Conservation (phyloP, 768 basidiomycete genomes). For the Chalciporus chontae region DNA sequence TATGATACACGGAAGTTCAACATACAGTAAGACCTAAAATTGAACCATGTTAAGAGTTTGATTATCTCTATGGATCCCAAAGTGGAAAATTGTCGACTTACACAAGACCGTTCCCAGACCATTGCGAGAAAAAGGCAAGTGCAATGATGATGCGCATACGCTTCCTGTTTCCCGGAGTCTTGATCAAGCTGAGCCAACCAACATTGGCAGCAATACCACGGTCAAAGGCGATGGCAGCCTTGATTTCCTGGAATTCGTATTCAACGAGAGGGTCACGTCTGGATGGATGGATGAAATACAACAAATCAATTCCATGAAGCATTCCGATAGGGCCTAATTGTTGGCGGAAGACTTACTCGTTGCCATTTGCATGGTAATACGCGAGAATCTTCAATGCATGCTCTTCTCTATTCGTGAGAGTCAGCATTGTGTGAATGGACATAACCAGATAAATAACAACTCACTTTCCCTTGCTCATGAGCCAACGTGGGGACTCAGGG, state of each 20-base stretch:
- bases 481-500: conserved; percentile 83
- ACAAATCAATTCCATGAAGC: background rate
- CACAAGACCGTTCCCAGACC: conserved; percentile 53
- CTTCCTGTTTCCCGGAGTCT: conserved; percentile 48
- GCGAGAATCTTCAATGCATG: conserved; percentile 69
- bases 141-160: conserved; percentile 56
- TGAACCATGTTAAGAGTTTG: background rate
- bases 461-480: conserved; percentile 64
- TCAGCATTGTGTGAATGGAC: background rate
- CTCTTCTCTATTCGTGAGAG: conserved; percentile 36
- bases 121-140: conserved; percentile 59
- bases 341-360: conserved; percentile 41
- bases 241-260: conserved; percentile 65
- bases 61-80: background rate
- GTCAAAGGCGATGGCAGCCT: conserved; percentile 48
- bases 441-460: background rate
- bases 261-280: conserved; percentile 51
- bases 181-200: conserved; percentile 45
- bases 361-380: conserved; percentile 79
- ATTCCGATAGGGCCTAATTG: background rate
- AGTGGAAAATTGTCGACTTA: conserved; percentile 5
- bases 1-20: background rate
- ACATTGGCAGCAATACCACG: conserved; percentile 38
- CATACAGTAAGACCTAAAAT: conserved; percentile 28
- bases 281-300: background rate